These are phyloP conservation scores for Petunia axillaris DNA, from an alignment of 257 asterid species.

Conservation along the genomic window DNA sequence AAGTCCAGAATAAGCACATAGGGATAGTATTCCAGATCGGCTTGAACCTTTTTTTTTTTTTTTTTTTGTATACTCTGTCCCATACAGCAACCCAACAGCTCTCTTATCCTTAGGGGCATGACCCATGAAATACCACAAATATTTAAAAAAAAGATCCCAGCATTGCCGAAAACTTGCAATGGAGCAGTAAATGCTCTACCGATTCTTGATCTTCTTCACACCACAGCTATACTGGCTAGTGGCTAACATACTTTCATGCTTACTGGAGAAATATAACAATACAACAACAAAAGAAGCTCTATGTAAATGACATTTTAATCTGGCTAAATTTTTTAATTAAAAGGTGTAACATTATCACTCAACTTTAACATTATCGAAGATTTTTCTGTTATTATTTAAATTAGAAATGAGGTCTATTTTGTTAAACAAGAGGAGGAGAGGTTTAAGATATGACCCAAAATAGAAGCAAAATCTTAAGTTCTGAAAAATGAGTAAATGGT, in stretches of 20 bases:
- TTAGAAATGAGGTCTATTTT: slow-evolving; percentile 14
- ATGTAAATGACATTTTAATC: slow-evolving; percentile 11
- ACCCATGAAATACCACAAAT: too few species aligned
- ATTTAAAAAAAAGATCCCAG: too few species aligned
- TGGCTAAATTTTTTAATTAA: background rate
- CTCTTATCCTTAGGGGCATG: too few species aligned
- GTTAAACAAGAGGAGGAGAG: background rate
- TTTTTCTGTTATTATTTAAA: background rate
- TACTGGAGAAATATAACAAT: background rate
- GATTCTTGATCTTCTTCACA: too few species aligned
- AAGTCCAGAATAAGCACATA: too few species aligned
- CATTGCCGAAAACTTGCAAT: too few species aligned
- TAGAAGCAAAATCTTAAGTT: background rate
- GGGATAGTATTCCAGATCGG: too few species aligned
- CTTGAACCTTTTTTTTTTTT: too few species aligned
- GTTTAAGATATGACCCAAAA: background rate
- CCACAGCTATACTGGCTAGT: too few species aligned
- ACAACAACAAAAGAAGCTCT: background rate
- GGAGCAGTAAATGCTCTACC: too few species aligned
- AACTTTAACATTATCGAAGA: background rate
- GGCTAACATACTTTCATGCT: background rate
- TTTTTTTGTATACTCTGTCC: too few species aligned
- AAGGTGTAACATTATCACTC: background rate
- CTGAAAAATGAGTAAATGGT: slow-evolving; percentile 2
- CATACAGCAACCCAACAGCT: too few species aligned